Evolutionary conservation across 2,329 filamentous ascomycete species (phyloP), one percentile per base, ranked within the genome.

Genomic region (Fusarium staphyleae): DNA sequence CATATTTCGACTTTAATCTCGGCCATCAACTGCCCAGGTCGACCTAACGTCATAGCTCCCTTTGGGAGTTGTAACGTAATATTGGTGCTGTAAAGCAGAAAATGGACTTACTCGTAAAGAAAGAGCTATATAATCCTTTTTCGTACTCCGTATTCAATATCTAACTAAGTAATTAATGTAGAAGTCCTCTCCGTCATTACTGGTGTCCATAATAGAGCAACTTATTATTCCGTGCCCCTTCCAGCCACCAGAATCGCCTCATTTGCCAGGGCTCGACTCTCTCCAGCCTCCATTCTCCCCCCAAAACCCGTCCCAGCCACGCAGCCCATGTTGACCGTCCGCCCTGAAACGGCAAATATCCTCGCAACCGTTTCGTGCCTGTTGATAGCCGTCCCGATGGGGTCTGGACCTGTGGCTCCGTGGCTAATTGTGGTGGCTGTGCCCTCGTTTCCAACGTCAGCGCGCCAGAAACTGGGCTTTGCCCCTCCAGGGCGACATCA

Each of bases 401-500:
- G 48, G 53, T 44, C 33, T 39, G 57, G 26, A 13, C 9, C 14
- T 55, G 57, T 58, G 57, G 48, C 57, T 58, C 32, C 29, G 56
- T 60, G 55, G 56, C 44, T 37, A 29, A 16, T 48, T 16, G 57
- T 50, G 57, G 57, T 62, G 58, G 58, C 59, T 60, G 42, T 59
- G 50, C 39, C 28, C 19, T 29, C 33, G 33, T 45, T 52, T 55
- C 42, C 54, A 59, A 62, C 43, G 54, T 59, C 58, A 62, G 58
- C 58, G 58, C 40, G 46, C 44, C 28, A 44, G 43, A 50, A 45
- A 41, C 57, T 54, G 46, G 22, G 22, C 50, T 37, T 47, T 62
- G 41, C 59, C 55, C 58, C 55, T 62, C 55, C 47, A 46, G 24
- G 50, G 32, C 34, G 44, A n/a, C 37, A 30, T 15, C 22, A 28